Conservation (phyloP, 1,284 basidiomycete genomes). For the Stereum hirsutum region DNA sequence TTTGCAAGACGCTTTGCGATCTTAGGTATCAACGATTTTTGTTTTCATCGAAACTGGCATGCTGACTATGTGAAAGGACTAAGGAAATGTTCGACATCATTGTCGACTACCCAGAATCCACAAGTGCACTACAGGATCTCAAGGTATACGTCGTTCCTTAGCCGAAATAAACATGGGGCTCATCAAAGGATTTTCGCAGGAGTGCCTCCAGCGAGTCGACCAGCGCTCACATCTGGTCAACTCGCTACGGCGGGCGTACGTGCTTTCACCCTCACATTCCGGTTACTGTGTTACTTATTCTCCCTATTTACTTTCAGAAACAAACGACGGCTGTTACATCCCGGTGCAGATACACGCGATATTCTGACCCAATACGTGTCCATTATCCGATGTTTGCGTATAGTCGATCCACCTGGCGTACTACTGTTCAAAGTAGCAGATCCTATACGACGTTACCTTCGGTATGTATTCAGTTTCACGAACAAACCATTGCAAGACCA, state of each 20-base stretch:
- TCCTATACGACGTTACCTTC: constrained; percentile 80
- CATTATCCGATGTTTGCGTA: constrained; percentile 85
- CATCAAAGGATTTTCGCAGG: no score
- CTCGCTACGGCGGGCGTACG: constrained; percentile 63
- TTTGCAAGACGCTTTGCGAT: constrained; percentile 83
- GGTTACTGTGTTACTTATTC: no score
- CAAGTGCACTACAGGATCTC: constrained; percentile 81
- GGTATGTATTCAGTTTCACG: constrained; percentile 30
- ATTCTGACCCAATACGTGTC: constrained; percentile 93
- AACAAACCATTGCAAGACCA: background rate
- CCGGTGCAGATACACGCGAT: constrained; percentile 90
- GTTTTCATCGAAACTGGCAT: background rate
- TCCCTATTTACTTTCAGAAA: constrained; percentile 42
- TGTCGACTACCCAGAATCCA: constrained; percentile 86
- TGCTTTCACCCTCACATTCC: constrained; percentile 11
- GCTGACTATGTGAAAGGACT: constrained; percentile 41
- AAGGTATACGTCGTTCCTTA: constrained; percentile 37
- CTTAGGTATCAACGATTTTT: constrained; percentile 43
- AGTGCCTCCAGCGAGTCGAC: constrained; percentile 73
- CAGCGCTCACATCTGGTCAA: constrained; percentile 65
- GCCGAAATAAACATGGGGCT: no score
- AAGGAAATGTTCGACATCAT: constrained; percentile 94
- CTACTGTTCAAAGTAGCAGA: constrained; percentile 87
- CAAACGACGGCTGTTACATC: constrained; percentile 84
- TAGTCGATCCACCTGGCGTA: constrained; percentile 89